These are phyloP conservation scores for Termitomyces sp. DNA, from an alignment of 768 basidiomycete genomes.

Conservation along the genomic window DNA sequence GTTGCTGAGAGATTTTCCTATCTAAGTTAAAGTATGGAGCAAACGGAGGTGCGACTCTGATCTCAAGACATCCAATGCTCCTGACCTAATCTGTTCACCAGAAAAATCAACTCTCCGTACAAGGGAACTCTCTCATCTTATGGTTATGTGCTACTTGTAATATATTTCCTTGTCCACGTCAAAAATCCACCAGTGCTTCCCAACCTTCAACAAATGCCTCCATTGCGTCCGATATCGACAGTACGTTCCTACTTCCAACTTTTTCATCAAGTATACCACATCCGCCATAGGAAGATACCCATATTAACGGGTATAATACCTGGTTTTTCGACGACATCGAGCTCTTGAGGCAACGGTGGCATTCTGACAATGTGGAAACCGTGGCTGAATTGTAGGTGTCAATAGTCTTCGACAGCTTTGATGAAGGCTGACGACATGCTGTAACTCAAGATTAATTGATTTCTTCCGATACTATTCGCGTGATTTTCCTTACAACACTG, in stretches of 20 bases:
- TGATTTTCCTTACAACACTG: slow-evolving; percentile 87
- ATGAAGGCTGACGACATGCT: neutral
- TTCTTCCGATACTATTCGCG: slow-evolving; percentile 97
- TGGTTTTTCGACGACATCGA: slow-evolving; percentile 99
- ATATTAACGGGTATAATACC: slow-evolving; percentile 75
- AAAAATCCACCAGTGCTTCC: slow-evolving; percentile 96
- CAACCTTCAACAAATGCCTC: slow-evolving; percentile 93
- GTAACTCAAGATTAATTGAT: slow-evolving; percentile 72
- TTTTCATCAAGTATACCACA: slow-evolving; percentile 8
- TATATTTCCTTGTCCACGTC: slow-evolving; percentile 97
- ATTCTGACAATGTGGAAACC: slow-evolving; percentile 86
- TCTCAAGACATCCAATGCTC: neutral
- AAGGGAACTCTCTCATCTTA: slow-evolving; percentile 95
- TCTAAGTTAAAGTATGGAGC: slow-evolving; percentile 98
- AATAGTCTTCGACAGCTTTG: neutral
- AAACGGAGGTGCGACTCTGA: slow-evolving; percentile 64
- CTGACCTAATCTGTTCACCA: slow-evolving; percentile 20
- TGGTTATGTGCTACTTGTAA: slow-evolving; percentile 95
- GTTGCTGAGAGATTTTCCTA: slow-evolving; percentile 10
- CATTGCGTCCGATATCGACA: slow-evolving; percentile 78
- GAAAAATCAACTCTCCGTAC: slow-evolving; percentile 99
- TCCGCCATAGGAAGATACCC: slow-evolving; percentile 61
- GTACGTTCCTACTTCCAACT: slow-evolving; percentile 27
- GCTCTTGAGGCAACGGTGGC: slow-evolving; percentile 85
- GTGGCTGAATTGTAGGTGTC: slow-evolving; percentile 86